Evolutionary conservation across 495 filamentous ascomycete genomes (phyloP).

Genomic region (Cercophora sp.): DNA sequence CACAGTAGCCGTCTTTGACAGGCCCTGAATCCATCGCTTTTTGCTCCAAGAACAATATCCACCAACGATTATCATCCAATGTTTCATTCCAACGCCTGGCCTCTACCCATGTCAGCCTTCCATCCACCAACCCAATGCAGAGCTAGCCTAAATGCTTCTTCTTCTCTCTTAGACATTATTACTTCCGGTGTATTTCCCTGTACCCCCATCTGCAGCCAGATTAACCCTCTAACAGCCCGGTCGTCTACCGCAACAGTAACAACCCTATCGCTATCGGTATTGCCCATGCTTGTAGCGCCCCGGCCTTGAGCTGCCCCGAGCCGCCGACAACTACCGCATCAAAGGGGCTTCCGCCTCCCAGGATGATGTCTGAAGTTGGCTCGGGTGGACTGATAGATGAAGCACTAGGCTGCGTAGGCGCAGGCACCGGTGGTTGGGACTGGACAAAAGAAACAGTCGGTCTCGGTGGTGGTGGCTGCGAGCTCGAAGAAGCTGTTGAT

Average conservation of each 20-base stretch:
- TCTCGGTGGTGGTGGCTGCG: background rate
- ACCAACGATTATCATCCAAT: background rate
- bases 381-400: slow-evolving; percentile 7
- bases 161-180: slow-evolving; percentile 3
- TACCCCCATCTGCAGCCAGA: background rate
- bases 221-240: slow-evolving; percentile 3
- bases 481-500: background rate
- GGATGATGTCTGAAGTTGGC: slow-evolving; percentile 8
- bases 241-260: too few species aligned
- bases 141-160: background rate
- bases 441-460: too few species aligned
- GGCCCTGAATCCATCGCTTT: background rate
- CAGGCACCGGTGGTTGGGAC: background rate
- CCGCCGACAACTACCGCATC: too few species aligned
- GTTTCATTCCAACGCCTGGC: background rate
- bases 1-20: background rate
- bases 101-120: background rate
- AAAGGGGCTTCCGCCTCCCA: slow-evolving; percentile 30
- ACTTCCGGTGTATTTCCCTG: background rate
- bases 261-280: too few species aligned
- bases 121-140: background rate
- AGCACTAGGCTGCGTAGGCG: slow-evolving; percentile 11
- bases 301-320: too few species aligned
- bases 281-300: too few species aligned
- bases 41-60: background rate